Evolutionary conservation across 495 filamentous ascomycete genomes (phyloP).

Genomic region (Copromyces sp.): DNA sequence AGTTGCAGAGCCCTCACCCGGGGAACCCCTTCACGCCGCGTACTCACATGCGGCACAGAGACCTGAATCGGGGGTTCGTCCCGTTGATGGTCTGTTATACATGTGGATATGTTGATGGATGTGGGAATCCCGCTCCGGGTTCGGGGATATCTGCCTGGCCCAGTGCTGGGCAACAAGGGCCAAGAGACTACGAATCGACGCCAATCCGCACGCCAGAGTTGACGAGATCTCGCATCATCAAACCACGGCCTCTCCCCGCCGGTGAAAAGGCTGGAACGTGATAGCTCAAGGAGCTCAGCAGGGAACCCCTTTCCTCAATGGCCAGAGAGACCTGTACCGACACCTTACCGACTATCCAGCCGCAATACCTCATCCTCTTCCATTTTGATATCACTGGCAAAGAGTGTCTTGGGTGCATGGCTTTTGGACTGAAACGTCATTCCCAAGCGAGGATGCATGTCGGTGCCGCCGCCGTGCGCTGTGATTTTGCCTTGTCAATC

Average conservation of each 20-base stretch:
- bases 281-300: neutral
- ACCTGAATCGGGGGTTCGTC: neutral
- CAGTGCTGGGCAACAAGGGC: neutral
- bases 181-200: neutral
- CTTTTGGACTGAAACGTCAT: neutral
- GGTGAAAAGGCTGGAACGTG: neutral
- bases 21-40: neutral
- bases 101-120: neutral
- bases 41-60: neutral
- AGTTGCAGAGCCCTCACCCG: neutral
- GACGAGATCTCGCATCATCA: neutral
- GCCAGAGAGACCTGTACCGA: neutral
- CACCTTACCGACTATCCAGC: neutral
- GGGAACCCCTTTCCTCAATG: neutral
- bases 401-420: neutral
- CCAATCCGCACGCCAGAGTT: neutral
- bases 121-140: neutral
- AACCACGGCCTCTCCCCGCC: neutral
- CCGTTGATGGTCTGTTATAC: neutral
- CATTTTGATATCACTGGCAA: neutral
- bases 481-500: neutral
- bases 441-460: neutral
- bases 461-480: neutral
- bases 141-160: neutral
- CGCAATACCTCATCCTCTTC: neutral